phyloP scores from a whole-genome alignment of 768 basidiomycete genomes.

The Pleurotus pulmonarius region DNA sequence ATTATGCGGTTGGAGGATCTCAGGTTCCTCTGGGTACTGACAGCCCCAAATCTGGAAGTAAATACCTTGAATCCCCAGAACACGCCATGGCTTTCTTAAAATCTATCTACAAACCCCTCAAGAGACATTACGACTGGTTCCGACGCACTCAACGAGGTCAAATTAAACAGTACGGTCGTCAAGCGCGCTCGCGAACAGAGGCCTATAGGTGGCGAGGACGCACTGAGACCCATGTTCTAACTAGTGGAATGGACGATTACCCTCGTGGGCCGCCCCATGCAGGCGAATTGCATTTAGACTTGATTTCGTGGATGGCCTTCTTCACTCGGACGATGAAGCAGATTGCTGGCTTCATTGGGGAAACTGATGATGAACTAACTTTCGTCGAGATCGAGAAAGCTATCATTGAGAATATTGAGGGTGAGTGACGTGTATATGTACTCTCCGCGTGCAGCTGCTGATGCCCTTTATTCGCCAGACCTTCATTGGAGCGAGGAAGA shows the following conservation, averaged over 20 bases:
- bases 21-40: conserved; percentile 45
- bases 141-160: conserved; percentile 90
- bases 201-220: conserved; percentile 95
- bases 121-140: conserved; percentile 96
- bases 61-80: conserved; percentile 54
- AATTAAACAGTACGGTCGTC: conserved; percentile 84
- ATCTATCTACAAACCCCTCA: conserved; percentile 79
- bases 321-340: conserved; percentile 92
- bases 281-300: conserved; percentile 90
- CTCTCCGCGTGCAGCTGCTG: not conserved
- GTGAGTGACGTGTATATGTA: conserved; percentile 31
- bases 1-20: conserved; percentile 42
- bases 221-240: conserved; percentile 81
- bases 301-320: conserved; percentile 96
- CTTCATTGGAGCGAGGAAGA: conserved; percentile 89
- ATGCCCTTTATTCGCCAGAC: conserved; percentile 40
- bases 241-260: conserved; percentile 96
- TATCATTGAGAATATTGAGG: conserved; percentile 82
- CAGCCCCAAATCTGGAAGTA: conserved; percentile 26
- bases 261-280: conserved; percentile 85
- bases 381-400: conserved; percentile 77
- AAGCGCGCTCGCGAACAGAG: conserved; percentile 82
- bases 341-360: conserved; percentile 82
- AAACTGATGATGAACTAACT: conserved; percentile 77
- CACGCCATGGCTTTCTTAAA: conserved; percentile 66